Evolutionary conservation across 164 flowering plant species (phyloP).

Genomic region (Warburgia ugandensis): DNA sequence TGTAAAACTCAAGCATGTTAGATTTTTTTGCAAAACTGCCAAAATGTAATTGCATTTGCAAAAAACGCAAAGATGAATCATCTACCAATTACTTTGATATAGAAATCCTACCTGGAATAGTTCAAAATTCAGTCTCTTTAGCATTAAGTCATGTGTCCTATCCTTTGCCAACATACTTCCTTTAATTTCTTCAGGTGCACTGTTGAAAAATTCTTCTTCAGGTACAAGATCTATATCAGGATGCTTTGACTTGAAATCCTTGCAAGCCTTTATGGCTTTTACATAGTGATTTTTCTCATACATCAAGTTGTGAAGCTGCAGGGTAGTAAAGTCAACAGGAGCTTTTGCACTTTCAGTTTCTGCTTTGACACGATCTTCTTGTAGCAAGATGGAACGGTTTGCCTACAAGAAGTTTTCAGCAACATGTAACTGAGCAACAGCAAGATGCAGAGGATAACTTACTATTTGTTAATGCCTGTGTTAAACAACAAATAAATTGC

Average conservation of each 20-base stretch:
- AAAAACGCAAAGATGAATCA: too few species aligned
- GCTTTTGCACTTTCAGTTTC: conserved; percentile 92
- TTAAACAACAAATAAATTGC: too few species aligned
- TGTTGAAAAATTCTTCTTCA: conserved; percentile 66
- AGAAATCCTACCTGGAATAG: conserved; percentile 94
- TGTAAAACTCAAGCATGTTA: too few species aligned
- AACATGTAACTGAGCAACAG: neutral
- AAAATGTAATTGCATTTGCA: too few species aligned
- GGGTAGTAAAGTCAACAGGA: conserved; percentile 81
- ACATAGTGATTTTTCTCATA: conserved; percentile 91
- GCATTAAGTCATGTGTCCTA: conserved; percentile 66
- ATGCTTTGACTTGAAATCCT: conserved; percentile 86
- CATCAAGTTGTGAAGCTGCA: conserved; percentile 96
- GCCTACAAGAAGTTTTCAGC: conserved; percentile 29
- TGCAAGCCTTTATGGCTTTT: conserved; percentile 95
- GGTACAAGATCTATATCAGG: conserved; percentile 92
- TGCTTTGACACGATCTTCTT: conserved; percentile 78
- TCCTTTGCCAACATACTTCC: conserved; percentile 39
- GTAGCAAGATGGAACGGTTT: conserved; percentile 72
- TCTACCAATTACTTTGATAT: too few species aligned
- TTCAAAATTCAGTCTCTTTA: conserved; percentile 86
- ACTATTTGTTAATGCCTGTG: too few species aligned
- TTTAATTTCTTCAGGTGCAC: conserved; percentile 76
- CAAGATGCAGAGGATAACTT: neutral
- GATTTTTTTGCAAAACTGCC: too few species aligned